Conservation (phyloP, 176 grass and related monocot genomes). For the Cymbopogon citratus region DNA sequence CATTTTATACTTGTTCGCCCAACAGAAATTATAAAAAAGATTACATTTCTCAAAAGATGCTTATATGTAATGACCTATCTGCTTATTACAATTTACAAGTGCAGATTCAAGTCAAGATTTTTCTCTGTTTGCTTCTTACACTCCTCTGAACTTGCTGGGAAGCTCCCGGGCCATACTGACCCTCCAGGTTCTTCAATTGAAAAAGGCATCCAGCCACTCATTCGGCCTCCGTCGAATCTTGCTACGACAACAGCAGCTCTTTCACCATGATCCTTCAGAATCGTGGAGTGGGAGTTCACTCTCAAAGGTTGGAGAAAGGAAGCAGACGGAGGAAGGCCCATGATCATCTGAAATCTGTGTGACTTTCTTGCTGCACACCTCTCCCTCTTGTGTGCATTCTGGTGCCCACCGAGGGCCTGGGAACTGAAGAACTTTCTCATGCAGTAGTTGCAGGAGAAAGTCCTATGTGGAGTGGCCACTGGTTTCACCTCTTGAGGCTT, state of each 20-base stretch:
- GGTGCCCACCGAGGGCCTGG: slow-evolving; percentile 79
- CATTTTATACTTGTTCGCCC: not conserved
- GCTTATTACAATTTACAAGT: slow-evolving; percentile 43
- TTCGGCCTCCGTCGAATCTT: slow-evolving; percentile 42
- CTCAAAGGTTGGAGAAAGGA: slow-evolving; percentile 59
- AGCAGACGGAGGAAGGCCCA: slow-evolving; percentile 25
- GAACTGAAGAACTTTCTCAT: slow-evolving; percentile 90
- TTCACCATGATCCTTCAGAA: slow-evolving; percentile 44
- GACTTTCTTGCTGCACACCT: slow-evolving; percentile 59
- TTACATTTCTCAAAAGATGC: slow-evolving; percentile 6
- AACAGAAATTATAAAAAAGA: not conserved
- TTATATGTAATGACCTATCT: slow-evolving; percentile 23
- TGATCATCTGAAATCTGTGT: slow-evolving; percentile 39
- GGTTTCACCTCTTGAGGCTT: slow-evolving; percentile 32
- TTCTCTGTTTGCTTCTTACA: slow-evolving; percentile 24
- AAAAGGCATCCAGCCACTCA: slow-evolving; percentile 42
- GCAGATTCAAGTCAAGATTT: slow-evolving; percentile 66
- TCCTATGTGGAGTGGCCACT: slow-evolving; percentile 40
- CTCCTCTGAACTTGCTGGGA: slow-evolving; percentile 44
- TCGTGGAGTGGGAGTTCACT: slow-evolving; percentile 51
- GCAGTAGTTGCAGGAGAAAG: slow-evolving; percentile 90
- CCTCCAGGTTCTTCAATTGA: slow-evolving; percentile 33
- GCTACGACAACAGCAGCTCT: slow-evolving; percentile 20
- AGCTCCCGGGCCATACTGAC: slow-evolving; percentile 67
- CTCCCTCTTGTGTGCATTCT: slow-evolving; percentile 93